A percentile compares a stretch with the other conserved stretches of the same genome.
phyloP scores from a whole-genome alignment of 257 asterid species.

The Solanum lycopersicoides region DNA sequence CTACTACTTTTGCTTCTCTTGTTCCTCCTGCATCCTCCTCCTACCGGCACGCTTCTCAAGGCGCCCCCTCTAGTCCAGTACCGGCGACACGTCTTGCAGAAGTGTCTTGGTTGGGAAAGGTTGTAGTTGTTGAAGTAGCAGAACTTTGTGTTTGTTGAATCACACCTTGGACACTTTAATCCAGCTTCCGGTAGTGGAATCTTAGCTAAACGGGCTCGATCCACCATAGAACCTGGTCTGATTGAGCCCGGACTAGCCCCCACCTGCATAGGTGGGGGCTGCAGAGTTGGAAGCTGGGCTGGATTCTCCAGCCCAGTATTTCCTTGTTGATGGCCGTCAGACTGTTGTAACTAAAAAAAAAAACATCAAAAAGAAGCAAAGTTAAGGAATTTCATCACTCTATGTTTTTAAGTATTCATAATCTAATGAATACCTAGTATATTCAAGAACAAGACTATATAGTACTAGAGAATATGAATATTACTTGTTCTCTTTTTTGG shows the following conservation, averaged over 20 bases:
- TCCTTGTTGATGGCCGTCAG: conserved; percentile 15
- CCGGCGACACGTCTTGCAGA: conserved; percentile 33
- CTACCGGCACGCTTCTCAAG: conserved; percentile 31
- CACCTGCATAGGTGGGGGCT: neutral
- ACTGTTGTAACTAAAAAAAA: conserved; percentile 23
- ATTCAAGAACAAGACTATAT: conserved; percentile 26
- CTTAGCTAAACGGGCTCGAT: conserved; percentile 27
- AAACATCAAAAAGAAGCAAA: neutral
- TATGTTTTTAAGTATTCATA: neutral
- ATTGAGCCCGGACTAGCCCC: conserved; percentile 9
- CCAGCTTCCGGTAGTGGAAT: conserved; percentile 33
- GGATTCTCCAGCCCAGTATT: conserved; percentile 5
- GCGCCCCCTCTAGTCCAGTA: conserved; percentile 38
- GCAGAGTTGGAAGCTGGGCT: neutral
- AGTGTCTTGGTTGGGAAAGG: conserved; percentile 33
- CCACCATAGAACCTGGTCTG: conserved; percentile 42
- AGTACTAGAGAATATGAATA: conserved; percentile 22
- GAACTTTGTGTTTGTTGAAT: conserved; percentile 30
- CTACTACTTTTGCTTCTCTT: conserved; percentile 20
- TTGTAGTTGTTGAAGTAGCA: conserved; percentile 41
- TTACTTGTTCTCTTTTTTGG: conserved; percentile 10
- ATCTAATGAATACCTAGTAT: conserved; percentile 9
- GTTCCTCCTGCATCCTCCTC: conserved; percentile 43
- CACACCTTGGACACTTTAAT: conserved; percentile 33
- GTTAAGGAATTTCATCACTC: neutral